A percentile compares a stretch with the other conserved stretches of the same genome.
Evolutionary conservation across 129 eudicot species (phyloP).

Genomic region (Dittrichia graveolens): DNA sequence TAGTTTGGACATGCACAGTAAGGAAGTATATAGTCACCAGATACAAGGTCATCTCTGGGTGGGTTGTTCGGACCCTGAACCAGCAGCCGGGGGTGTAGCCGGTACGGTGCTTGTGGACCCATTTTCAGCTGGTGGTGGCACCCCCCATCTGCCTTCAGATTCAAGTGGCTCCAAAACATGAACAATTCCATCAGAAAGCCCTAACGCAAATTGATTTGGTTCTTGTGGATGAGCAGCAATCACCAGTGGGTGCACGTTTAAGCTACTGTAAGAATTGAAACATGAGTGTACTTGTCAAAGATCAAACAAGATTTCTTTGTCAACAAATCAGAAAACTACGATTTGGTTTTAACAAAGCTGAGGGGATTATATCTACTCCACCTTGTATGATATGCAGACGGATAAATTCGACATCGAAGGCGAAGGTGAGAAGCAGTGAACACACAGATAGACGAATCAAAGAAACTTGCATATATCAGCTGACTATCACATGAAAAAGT

Average conservation of each 20-base stretch:
- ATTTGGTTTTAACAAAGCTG: not conserved
- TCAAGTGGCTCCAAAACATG: constrained; percentile 93
- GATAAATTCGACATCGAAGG: constrained; percentile 69
- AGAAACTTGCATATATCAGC: constrained; percentile 77
- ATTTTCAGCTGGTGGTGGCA: constrained; percentile 71
- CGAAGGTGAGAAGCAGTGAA: constrained; percentile 73
- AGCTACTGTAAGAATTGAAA: constrained; percentile 41
- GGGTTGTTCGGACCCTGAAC: constrained; percentile 68
- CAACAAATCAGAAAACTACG: not conserved
- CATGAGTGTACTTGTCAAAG: not conserved
- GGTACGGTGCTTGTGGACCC: constrained; percentile 62
- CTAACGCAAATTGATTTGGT: constrained; percentile 85
- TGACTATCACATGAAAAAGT: constrained; percentile 93
- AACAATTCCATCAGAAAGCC: constrained; percentile 85
- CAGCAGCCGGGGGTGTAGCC: constrained; percentile 60
- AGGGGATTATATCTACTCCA: not conserved
- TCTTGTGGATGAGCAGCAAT: constrained; percentile 97
- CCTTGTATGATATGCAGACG: constrained; percentile 63
- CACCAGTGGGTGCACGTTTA: constrained; percentile 76
- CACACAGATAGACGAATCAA: constrained; percentile 71
- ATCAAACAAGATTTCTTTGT: not conserved
- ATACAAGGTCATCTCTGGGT: constrained; percentile 58
- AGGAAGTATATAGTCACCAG: constrained; percentile 28
- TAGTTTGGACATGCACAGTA: constrained; percentile 37
- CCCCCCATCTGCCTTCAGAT: constrained; percentile 86